These are phyloP conservation scores for Colletotrichum graminicola DNA, from an alignment of 2,329 filamentous ascomycete species.

Conservation along the genomic window DNA sequence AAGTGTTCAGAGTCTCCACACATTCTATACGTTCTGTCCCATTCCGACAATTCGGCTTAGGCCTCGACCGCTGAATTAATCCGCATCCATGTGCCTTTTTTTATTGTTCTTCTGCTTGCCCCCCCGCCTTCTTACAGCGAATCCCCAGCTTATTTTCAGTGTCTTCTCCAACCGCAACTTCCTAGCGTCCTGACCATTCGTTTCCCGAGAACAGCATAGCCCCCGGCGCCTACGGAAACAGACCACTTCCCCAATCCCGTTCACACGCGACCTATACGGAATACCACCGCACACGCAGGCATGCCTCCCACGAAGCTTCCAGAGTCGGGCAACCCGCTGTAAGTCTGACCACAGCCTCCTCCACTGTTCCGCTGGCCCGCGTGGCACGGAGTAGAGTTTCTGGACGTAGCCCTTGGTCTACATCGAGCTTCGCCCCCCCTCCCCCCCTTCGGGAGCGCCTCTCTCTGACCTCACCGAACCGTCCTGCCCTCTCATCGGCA, in stretches of 20 bases:
- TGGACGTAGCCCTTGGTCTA: constrained; percentile 4
- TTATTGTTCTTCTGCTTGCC: background rate
- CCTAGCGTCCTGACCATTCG: background rate
- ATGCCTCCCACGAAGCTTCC: constrained; percentile 62
- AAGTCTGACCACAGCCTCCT: constrained; percentile 45
- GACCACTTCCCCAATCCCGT: constrained; percentile 10
- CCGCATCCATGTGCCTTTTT: background rate
- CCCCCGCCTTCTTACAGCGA: constrained; percentile 3
- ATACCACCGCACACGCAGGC: constrained; percentile 23
- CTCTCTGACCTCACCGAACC: constrained; percentile 12
- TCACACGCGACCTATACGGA: constrained; percentile 11
- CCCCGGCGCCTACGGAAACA: constrained; percentile 15
- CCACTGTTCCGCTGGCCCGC: constrained; percentile 5
- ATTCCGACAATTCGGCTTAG: constrained; percentile 35
- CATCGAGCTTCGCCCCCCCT: constrained; percentile 6
- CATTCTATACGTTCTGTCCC: constrained; percentile 10
- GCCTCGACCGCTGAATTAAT: background rate
- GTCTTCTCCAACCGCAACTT: background rate
- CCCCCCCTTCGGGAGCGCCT: background rate
- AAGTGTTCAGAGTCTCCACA: constrained; percentile 3
- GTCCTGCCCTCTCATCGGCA: constrained; percentile 13
- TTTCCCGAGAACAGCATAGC: constrained; percentile 26
- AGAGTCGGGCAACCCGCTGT: constrained; percentile 62
- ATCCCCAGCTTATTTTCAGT: background rate
- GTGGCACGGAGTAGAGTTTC: background rate